These are phyloP conservation scores for Patellaria atrata DNA, from an alignment of 495 filamentous ascomycete genomes.

Conservation along the genomic window DNA sequence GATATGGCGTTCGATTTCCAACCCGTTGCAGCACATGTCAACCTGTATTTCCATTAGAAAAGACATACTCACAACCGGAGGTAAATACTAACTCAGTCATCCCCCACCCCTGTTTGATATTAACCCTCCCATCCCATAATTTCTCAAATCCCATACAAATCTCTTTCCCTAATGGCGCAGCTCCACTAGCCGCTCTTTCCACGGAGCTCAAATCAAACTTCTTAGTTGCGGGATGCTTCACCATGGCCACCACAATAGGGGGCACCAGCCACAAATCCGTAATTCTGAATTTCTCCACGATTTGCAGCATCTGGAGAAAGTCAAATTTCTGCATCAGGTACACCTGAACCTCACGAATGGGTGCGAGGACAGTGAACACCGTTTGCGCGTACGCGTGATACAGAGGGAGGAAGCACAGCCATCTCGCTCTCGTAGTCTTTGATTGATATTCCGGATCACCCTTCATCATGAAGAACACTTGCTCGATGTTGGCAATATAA, in stretches of 20 bases:
- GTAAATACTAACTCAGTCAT: slow-evolving; percentile 52
- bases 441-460: slow-evolving; percentile 32
- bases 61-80: neutral
- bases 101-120: slow-evolving; percentile 68
- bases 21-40: slow-evolving; percentile 48
- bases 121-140: slow-evolving; percentile 39
- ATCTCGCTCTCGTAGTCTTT: slow-evolving; percentile 22
- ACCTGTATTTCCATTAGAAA: slow-evolving; percentile 22
- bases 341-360: slow-evolving; percentile 29
- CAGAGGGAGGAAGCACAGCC: slow-evolving; percentile 55
- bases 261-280: slow-evolving; percentile 48
- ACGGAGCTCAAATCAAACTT: slow-evolving; percentile 58
- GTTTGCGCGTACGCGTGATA: slow-evolving; percentile 51
- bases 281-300: slow-evolving; percentile 54
- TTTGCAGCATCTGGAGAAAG: slow-evolving; percentile 52
- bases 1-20: slow-evolving; percentile 39
- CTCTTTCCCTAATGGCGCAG: slow-evolving; percentile 36
- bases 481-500: slow-evolving; percentile 51
- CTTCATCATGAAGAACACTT: slow-evolving; percentile 34
- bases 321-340: slow-evolving; percentile 67
- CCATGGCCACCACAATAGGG: slow-evolving; percentile 56
- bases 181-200: slow-evolving; percentile 40
- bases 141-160: slow-evolving; percentile 42
- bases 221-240: slow-evolving; percentile 49
- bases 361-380: slow-evolving; percentile 33